These are phyloP conservation scores for Arctium lappa DNA, from an alignment of 129 eudicot genomes.

Conservation along the genomic window DNA sequence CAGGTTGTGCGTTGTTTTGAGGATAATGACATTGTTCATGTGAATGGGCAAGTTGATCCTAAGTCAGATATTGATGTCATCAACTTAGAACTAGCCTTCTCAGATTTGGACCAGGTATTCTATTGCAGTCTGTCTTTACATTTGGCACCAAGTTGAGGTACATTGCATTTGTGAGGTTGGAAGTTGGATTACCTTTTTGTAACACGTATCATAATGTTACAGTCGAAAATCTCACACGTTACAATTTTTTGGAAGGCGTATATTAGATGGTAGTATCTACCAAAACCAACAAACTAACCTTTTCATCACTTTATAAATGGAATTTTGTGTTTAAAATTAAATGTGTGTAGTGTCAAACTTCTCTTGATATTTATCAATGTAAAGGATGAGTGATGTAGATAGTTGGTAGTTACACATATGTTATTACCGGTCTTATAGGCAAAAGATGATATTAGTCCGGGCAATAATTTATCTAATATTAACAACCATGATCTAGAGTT, in stretches of 20 bases:
- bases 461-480: no score
- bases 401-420: background rate
- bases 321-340: background rate
- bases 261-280: background rate
- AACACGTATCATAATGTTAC: background rate
- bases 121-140: background rate
- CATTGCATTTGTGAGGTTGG: background rate
- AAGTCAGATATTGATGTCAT: conserved; percentile 92
- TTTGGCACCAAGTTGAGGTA: background rate
- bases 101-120: conserved; percentile 94
- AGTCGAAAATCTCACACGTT: background rate
- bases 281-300: background rate
- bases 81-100: conserved; percentile 84
- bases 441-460: no score
- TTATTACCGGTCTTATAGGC: no score
- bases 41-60: conserved; percentile 90
- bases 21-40: conserved; percentile 96
- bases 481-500: no score
- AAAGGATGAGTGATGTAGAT: background rate
- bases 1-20: conserved; percentile 99
- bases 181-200: background rate
- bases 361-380: background rate
- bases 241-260: background rate
- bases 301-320: background rate
- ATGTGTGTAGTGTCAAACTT: background rate